Evolutionary conservation across 2,329 filamentous ascomycete species (phyloP).

Genomic region (Trichoderma sp.): DNA sequence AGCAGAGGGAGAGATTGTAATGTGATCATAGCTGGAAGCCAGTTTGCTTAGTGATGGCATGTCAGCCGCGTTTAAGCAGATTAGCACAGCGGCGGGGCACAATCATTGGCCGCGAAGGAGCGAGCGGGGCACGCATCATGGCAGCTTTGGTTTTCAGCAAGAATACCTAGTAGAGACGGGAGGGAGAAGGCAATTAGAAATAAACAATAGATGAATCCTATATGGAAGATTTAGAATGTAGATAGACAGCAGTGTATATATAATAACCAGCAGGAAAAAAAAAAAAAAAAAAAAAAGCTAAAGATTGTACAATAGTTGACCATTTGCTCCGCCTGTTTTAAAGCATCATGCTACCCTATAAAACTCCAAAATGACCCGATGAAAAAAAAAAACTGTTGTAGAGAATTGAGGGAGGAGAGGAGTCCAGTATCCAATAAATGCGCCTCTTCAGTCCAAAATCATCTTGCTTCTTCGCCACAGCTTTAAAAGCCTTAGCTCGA

Average conservation of each 20-base stretch:
- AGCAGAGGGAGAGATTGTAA: not conserved
- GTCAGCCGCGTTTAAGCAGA: slow-evolving; percentile 14
- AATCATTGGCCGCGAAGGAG: not conserved
- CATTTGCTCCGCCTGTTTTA: not conserved
- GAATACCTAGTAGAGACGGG: too few species aligned
- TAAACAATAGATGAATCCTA: not conserved
- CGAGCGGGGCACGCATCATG: not conserved
- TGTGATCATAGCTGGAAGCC: not conserved
- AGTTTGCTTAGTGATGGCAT: slow-evolving; percentile 17
- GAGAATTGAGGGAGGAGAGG: not conserved
- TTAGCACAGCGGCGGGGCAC: not conserved
- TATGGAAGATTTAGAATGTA: not conserved
- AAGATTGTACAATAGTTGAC: slow-evolving; percentile 18
- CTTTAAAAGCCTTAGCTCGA: not conserved
- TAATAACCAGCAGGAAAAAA: not conserved
- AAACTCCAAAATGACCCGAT: not conserved
- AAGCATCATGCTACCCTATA: slow-evolving; percentile 15
- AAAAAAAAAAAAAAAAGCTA: not conserved
- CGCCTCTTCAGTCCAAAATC: not conserved
- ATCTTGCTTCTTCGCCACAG: not conserved
- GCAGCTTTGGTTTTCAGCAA: not conserved
- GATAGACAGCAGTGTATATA: not conserved
- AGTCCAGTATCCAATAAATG: not conserved
- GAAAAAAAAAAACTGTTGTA: not conserved
- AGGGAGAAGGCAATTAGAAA: not conserved